Evolutionary conservation across 2,329 filamentous ascomycete species (phyloP).

Genomic region (Ascochyta clinopodiicola): DNA sequence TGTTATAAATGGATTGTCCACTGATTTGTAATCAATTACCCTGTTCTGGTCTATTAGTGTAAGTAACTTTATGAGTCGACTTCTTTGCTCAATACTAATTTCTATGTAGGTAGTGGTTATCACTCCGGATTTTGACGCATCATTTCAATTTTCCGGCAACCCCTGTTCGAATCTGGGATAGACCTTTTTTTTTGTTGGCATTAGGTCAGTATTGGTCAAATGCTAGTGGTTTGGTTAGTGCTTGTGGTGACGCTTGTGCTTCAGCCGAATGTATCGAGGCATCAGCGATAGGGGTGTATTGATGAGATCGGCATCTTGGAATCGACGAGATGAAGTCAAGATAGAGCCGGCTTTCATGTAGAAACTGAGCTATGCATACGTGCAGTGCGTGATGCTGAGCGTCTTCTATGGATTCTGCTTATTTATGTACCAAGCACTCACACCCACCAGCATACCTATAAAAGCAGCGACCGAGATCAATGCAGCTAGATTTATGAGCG

Average conservation of each 20-base stretch:
- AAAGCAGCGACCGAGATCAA: conserved; percentile 26
- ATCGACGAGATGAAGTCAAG: too few species aligned
- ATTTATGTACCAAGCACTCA: conserved; percentile 23
- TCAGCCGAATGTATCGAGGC: background rate
- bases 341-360: background rate
- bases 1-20: too few species aligned
- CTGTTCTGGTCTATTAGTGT: background rate
- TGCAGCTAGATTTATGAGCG: conserved; percentile 22
- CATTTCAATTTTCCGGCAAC: conserved; percentile 30
- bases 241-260: background rate
- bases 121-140: conserved; percentile 35
- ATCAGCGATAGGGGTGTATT: too few species aligned
- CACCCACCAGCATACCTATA: conserved; percentile 28
- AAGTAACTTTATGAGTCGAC: background rate
- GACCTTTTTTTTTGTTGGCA: conserved; percentile 23
- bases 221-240: background rate
- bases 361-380: too few species aligned
- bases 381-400: background rate
- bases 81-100: background rate
- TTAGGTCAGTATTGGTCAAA: background rate
- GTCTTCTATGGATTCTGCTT: background rate
- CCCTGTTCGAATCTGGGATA: conserved; percentile 39
- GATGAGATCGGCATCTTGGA: too few species aligned
- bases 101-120: conserved; percentile 29
- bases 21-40: background rate